These are phyloP conservation scores for Herpomyces periplanetae DNA, from an alignment of 2,329 filamentous ascomycete genomes.

Conservation along the genomic window DNA sequence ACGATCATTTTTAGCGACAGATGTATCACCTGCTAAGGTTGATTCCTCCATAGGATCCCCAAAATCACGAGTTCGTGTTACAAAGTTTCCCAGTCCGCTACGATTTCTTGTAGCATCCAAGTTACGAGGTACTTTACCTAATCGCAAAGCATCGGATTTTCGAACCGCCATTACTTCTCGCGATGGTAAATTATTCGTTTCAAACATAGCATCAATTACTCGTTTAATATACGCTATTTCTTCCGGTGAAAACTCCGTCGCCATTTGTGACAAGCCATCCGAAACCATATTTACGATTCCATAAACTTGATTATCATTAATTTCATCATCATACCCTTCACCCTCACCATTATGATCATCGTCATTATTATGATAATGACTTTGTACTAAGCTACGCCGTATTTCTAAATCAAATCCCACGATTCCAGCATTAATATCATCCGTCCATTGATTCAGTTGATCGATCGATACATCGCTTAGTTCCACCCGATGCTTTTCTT, in stretches of 20 bases:
- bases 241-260: slow-evolving; percentile 36
- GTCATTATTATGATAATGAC: slow-evolving; percentile 6
- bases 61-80: slow-evolving; percentile 5
- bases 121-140: slow-evolving; percentile 12
- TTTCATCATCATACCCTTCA: background rate
- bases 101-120: slow-evolving; percentile 5
- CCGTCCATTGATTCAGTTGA: too few relatives aligned
- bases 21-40: slow-evolving; percentile 5
- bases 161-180: slow-evolving; percentile 41
- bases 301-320: slow-evolving; percentile 22
- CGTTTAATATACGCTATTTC: slow-evolving; percentile 69
- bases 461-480: too few relatives aligned
- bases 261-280: slow-evolving; percentile 49
- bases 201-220: slow-evolving; percentile 63
- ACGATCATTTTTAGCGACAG: slow-evolving; percentile 10
- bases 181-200: slow-evolving; percentile 37
- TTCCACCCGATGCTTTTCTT: too few relatives aligned
- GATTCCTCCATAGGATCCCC: slow-evolving; percentile 6
- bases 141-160: slow-evolving; percentile 32
- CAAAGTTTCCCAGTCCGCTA: slow-evolving; percentile 6
- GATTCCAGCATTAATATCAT: slow-evolving; percentile 30
- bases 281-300: slow-evolving; percentile 59
- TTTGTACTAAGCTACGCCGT: slow-evolving; percentile 28
- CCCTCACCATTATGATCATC: background rate
- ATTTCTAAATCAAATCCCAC: slow-evolving; percentile 62